Percentiles rank a stretch among this genome's conserved stretches.
Evolutionary conservation across 1,284 basidiomycete species (phyloP).

Genomic region (Limonomyces culmigenus): DNA sequence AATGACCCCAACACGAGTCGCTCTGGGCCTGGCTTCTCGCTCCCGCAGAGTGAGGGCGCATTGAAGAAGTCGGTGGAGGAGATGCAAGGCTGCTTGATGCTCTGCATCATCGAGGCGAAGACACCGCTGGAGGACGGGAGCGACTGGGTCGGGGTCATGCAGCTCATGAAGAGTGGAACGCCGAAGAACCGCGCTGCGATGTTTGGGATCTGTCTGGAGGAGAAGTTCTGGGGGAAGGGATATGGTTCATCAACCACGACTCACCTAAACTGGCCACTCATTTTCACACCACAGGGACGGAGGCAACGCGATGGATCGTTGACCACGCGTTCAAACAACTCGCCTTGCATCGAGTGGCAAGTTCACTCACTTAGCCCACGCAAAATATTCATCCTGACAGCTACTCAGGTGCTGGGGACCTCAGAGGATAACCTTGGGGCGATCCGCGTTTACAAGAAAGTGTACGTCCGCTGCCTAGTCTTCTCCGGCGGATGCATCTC

Average conservation of each 20-base stretch:
- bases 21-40: neutral
- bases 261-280: too few species aligned
- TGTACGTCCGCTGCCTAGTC: conserved; percentile 17
- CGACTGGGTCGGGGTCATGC: neutral
- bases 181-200: conserved; percentile 14
- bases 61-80: neutral
- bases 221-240: conserved; percentile 15
- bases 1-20: neutral
- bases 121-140: neutral
- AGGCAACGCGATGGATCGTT: conserved; percentile 14
- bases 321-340: conserved; percentile 17
- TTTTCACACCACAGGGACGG: too few species aligned
- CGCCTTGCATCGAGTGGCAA: conserved; percentile 17
- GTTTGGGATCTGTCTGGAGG: conserved; percentile 15
- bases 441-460: conserved; percentile 15
- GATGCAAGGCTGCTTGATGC: neutral
- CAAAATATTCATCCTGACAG: too few species aligned
- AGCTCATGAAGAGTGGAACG: neutral
- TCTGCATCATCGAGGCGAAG: neutral
- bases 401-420: conserved; percentile 14
- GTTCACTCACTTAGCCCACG: too few species aligned
- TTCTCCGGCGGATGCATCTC: conserved; percentile 1
- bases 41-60: neutral
- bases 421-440: conserved; percentile 15
- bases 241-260: too few species aligned